phyloP scores from a whole-genome alignment of 208 protist genomes.

The Crithidia bombi region DNA sequence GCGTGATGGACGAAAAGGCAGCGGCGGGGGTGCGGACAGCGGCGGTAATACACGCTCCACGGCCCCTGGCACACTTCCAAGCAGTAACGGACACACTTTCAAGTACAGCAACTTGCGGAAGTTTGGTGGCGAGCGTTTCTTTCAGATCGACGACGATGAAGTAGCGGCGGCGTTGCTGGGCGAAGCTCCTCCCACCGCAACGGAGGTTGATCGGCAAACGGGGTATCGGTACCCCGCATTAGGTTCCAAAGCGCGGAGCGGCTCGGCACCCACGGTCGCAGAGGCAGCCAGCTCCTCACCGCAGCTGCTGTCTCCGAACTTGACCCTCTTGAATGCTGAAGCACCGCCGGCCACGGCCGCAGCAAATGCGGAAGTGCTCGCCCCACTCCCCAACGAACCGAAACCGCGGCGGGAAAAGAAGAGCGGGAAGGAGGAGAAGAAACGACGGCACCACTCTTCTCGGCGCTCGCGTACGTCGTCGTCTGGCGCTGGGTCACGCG shows the following conservation, averaged over 20 bases:
- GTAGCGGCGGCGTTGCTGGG: slow-evolving; percentile 7
- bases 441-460: slow-evolving; percentile 19
- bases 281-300: slow-evolving; percentile 10
- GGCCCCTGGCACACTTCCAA: slow-evolving; percentile 15
- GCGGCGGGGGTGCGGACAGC: neutral
- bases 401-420: slow-evolving; percentile 7
- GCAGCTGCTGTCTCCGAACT: slow-evolving; percentile 1
- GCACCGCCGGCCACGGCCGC: neutral
- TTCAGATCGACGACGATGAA: slow-evolving; percentile 20
- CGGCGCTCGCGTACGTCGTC: slow-evolving; percentile 18
- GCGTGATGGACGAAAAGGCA: slow-evolving; percentile 7
- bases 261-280: neutral
- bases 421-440: slow-evolving; percentile 16
- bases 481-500: slow-evolving; percentile 2
- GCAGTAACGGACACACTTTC: slow-evolving; percentile 12
- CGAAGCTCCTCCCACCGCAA: neutral
- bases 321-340: neutral
- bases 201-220: slow-evolving; percentile 16
- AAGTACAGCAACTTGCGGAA: slow-evolving; percentile 14
- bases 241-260: slow-evolving; percentile 3
- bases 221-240: slow-evolving; percentile 10
- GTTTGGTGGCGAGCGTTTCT: slow-evolving; percentile 10
- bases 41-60: neutral
- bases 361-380: neutral
- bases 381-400: neutral